Conservation (phyloP, 768 basidiomycete genomes). For the Scleroderma citrinum region DNA sequence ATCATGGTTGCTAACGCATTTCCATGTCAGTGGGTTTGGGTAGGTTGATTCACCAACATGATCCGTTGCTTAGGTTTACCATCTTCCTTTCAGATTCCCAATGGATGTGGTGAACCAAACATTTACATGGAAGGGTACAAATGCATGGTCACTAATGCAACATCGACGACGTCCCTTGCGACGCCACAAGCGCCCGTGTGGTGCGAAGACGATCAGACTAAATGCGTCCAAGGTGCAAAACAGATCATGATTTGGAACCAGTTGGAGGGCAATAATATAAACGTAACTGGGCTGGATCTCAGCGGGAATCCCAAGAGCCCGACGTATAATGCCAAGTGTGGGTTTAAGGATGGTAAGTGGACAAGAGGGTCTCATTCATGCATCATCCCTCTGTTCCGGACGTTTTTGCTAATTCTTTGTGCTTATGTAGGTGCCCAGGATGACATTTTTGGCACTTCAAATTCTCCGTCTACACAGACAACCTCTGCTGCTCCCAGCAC, state of each 20-base stretch:
- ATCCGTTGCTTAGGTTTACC: background rate
- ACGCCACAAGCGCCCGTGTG: conserved; percentile 41
- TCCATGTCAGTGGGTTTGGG: conserved; percentile 45
- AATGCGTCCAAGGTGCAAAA: conserved; percentile 44
- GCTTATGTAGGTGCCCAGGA: conserved; percentile 5
- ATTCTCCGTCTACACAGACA: background rate
- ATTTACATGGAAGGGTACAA: conserved; percentile 44
- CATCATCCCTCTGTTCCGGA: background rate
- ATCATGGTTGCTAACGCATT: background rate
- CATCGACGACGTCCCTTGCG: conserved; percentile 34
- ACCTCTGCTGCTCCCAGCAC: background rate
- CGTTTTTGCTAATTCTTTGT: background rate
- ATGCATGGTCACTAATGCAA: conserved; percentile 45
- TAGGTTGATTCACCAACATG: conserved; percentile 14
- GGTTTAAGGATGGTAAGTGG: conserved; percentile 41
- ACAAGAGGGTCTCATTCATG: background rate
- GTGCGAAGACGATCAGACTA: conserved; percentile 42
- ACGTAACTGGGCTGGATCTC: conserved; percentile 36
- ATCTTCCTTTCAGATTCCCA: conserved; percentile 4
- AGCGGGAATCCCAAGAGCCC: conserved; percentile 39
- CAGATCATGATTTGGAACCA: conserved; percentile 56
- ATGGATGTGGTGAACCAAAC: conserved; percentile 49
- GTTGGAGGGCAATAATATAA: conserved; percentile 41
- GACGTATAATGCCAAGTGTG: conserved; percentile 43
- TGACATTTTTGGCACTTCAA: conserved; percentile 3